Base-by-base conservation (phyloP, 164 flowering plant genomes). In the Vitis cinerea region DNA sequence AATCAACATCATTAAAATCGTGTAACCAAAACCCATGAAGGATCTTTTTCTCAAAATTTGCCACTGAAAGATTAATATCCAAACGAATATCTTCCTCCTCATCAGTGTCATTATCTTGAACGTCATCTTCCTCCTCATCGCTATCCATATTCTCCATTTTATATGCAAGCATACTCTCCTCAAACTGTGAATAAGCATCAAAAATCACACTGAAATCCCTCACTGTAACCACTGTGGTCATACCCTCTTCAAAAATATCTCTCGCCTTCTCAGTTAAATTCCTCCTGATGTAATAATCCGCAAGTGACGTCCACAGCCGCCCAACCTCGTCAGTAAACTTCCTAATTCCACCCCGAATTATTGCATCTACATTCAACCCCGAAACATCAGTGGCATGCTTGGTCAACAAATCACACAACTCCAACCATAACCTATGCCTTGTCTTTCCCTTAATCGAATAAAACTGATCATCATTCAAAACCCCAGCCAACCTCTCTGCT, bases 321-420 rank as follows among this genome's bases (percentile, higher is more conserved):
- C 97, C 98, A 16, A 94, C 97, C 79, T 94, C 97, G 76, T 94
- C 92, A 0, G 97, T 94, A 69, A 88, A 94, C 82, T 94, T 92
- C 84, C 89, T 81, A 78, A 94, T 92, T 71, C 98, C 98, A 9
- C 98, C 98, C 23, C 98, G 74, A 65, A 94, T 92, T 12, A 91
- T 92, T 0, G 95, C 97, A 77, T 94, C 99, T 72, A 94, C 99
- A 74, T 94, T 91, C 79, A 94, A 74, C 64, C 98, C 98, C 8
- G 87, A 87, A 6, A 94, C 86, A 77, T 90, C 91, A 0, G 72
- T 83, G 0, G 97, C 92, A 72, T 90, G 98, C 63, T 64, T 80
- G 0, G 97, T 89, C 10, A 94, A 77, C 87, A 94, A 82, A 54
- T 94, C 97, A 73, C 98, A 92, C 69, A 94, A 67, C 77, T 94